Percentiles rank a stretch among this genome's conserved stretches.
Conservation (phyloP, 2,329 filamentous ascomycete genomes). For the Berkeleyomyces basicola region DNA sequence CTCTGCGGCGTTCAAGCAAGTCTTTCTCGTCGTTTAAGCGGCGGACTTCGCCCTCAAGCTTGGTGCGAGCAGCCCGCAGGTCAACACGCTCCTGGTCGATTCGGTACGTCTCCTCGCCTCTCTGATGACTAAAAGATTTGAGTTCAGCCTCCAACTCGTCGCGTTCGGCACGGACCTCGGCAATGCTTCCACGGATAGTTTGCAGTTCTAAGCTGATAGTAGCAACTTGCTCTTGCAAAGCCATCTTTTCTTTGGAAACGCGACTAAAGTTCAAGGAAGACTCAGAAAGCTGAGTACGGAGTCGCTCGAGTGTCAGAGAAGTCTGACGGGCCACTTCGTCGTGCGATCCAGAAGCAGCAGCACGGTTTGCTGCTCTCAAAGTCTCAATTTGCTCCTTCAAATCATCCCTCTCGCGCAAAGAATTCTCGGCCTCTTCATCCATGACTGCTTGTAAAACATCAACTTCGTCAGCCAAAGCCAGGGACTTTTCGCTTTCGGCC, state of each 20-base stretch:
- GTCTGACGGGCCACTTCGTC: constrained; percentile 12
- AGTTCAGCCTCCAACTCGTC: constrained; percentile 44
- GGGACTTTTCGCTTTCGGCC: constrained; percentile 45
- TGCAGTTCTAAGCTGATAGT: constrained; percentile 44
- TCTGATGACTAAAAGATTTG: constrained; percentile 19
- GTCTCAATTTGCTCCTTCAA: constrained; percentile 18
- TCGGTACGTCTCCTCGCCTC: constrained; percentile 41
- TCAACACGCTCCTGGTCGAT: constrained; percentile 54
- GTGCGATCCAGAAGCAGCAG: constrained; percentile 18
- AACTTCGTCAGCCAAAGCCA: constrained; percentile 59
- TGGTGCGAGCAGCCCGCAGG: constrained; percentile 48
- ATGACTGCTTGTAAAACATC: constrained; percentile 51
- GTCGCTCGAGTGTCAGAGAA: constrained; percentile 25
- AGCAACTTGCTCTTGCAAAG: constrained; percentile 45
- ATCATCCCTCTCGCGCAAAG: constrained; percentile 21
- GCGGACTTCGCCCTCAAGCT: constrained; percentile 50
- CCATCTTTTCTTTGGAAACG: constrained; percentile 42
- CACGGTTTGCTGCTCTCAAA: constrained; percentile 14
- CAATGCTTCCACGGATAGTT: constrained; percentile 36
- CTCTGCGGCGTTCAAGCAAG: constrained; percentile 37
- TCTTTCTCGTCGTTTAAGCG: constrained; percentile 48
- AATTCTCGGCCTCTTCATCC: constrained; percentile 47
- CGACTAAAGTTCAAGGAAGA: constrained; percentile 39
- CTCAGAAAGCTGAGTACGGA: constrained; percentile 41
- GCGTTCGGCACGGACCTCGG: constrained; percentile 45